These are phyloP conservation scores for Ophiostoma himal-ulmi DNA, from an alignment of 2,329 filamentous ascomycete genomes.

Conservation along the genomic window DNA sequence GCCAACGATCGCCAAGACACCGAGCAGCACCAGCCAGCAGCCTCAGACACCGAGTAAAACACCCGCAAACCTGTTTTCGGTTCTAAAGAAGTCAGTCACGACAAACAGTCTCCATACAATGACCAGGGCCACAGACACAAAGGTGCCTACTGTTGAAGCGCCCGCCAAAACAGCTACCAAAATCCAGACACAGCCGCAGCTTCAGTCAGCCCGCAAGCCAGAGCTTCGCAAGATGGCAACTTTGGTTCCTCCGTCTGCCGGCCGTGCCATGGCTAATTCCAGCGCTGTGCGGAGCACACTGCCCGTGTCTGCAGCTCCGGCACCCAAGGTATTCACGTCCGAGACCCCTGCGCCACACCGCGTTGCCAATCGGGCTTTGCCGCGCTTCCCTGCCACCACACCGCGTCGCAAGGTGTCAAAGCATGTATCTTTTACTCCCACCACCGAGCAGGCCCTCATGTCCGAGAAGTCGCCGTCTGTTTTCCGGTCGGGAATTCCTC, in stretches of 20 bases:
- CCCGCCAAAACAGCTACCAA: constrained; percentile 19
- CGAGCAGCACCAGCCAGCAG: constrained; percentile 32
- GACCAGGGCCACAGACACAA: neutral
- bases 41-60: constrained; percentile 51
- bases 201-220: neutral
- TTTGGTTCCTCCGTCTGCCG: constrained; percentile 27
- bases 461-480: constrained; percentile 52
- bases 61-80: constrained; percentile 33
- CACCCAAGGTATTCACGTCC: constrained; percentile 29
- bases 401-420: constrained; percentile 63
- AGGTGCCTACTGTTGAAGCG: neutral
- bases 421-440: constrained; percentile 73
- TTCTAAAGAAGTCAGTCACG: constrained; percentile 47
- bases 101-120: constrained; percentile 39
- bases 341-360: constrained; percentile 44
- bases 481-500: constrained; percentile 45
- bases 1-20: constrained; percentile 48
- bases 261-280: constrained; percentile 1
- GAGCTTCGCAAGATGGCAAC: constrained; percentile 31
- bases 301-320: constrained; percentile 38
- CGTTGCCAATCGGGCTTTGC: constrained; percentile 48
- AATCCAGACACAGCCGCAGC: constrained; percentile 16
- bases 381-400: constrained; percentile 53
- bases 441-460: constrained; percentile 49
- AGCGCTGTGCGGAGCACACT: constrained; percentile 43